Base-by-base conservation (phyloP, 805 yeast species). In the Suhomyces canberraensis region DNA sequence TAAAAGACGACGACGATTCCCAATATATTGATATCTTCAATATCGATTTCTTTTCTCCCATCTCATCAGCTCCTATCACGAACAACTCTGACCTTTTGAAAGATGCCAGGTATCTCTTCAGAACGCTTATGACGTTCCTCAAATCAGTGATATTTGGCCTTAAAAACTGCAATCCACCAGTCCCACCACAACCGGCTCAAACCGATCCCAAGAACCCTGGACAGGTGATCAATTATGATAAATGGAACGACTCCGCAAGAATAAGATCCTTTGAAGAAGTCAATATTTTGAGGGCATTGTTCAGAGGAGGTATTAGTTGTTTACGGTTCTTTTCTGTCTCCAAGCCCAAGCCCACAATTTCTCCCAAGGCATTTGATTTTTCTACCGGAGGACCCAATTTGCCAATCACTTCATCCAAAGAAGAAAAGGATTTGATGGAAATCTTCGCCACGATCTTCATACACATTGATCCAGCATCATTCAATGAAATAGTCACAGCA, bases 391-490 rank as follows among this genome's bases (percentile, higher is more conserved):
- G 89, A 7, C 91, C 95, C 4, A 83, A 83, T 40, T 61, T 86
- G 25, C 95, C 96, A 3, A 84, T 87, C 9, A 79, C 90, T 1
- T 85, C 95, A 0, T 80, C 95, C 1, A 89, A 88, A 48, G 98
- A 91, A 52, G 96, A 90, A 40, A 88, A 90, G 49, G 98, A 93
- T 50, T 67, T 90, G 40, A 89, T 93, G 96, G 98, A 95, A 54
- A 82, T 89, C 3, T 79, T 93, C 56, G 96, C 96, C 0, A 84
- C 95, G 1, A 86, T 93, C 50, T 93, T 88, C 60, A 86, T 89
- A 47, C 95, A 88, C 54, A 76, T 95, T 37, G 99, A 95, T 54
- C 90, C 95, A 15, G 89, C 98, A 1, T 85, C 97, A 0, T 95
- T 95, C 61, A 90, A 87, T 56, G 98, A 93, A 61, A 83, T 93